Conservation (phyloP, 1,284 basidiomycete species). For the Sporisorium sorghi region DNA sequence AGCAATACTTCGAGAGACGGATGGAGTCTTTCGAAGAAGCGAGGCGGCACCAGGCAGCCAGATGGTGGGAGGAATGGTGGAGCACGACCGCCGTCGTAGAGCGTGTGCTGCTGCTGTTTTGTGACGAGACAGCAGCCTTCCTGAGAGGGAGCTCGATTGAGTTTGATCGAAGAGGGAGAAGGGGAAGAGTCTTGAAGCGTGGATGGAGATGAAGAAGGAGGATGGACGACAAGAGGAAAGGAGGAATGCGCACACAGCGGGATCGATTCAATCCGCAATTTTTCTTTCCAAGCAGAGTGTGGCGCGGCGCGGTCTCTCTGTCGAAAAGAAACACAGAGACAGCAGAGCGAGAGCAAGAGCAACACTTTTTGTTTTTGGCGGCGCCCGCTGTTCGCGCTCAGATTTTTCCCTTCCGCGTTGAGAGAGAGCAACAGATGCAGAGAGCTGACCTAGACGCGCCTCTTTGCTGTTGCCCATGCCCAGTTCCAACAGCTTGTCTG, state of each 20-base stretch:
- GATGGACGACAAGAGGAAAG: constrained; percentile 12
- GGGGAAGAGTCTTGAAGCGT: constrained; percentile 18
- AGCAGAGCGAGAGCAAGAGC: constrained; percentile 14
- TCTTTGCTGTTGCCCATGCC: too few species aligned
- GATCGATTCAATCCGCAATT: not conserved
- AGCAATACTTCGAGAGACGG: constrained; percentile 4
- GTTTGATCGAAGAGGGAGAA: not conserved
- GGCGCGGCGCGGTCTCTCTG: constrained; percentile 14
- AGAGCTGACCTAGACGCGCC: constrained; percentile 18
- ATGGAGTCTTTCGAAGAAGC: constrained; percentile 14
- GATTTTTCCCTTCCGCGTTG: constrained; percentile 1
- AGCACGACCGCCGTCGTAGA: constrained; percentile 10
- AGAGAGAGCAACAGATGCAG: constrained; percentile 18
- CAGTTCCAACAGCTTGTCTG: too few species aligned
- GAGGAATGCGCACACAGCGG: too few species aligned
- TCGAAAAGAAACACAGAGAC: not conserved
- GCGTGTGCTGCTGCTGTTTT: constrained; percentile 16
- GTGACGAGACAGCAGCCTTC: constrained; percentile 7
- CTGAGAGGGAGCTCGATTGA: not conserved
- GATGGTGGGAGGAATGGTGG: constrained; percentile 32
- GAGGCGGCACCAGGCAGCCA: constrained; percentile 49
- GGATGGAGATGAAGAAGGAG: too few species aligned
- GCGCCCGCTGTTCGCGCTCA: not conserved
- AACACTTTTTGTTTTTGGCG: constrained; percentile 25
- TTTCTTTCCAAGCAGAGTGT: too few species aligned